phyloP scores from a whole-genome alignment of 164 flowering plant genomes.

The Saururus chinensis region DNA sequence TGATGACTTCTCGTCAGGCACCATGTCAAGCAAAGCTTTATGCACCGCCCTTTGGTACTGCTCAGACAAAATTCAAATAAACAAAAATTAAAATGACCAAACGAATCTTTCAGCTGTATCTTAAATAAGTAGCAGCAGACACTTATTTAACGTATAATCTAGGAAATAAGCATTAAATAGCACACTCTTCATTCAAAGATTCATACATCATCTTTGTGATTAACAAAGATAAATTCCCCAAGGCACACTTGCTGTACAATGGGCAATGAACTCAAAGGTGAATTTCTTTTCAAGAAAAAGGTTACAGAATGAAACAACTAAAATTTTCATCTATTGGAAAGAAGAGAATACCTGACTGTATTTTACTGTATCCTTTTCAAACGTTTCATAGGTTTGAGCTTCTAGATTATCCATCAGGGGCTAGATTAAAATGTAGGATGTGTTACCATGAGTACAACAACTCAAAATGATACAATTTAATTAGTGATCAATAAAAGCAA shows the following conservation, averaged over 20 bases:
- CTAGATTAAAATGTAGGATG: slow-evolving; percentile 30
- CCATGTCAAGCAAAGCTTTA: slow-evolving; percentile 81
- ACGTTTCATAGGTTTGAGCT: slow-evolving; percentile 98
- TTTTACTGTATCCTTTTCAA: slow-evolving; percentile 87
- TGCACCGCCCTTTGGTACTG: slow-evolving; percentile 84
- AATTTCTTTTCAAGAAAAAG: no score
- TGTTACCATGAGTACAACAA: neutral
- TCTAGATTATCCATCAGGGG: slow-evolving; percentile 99
- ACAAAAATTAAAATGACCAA: no score
- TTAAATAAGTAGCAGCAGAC: no score
- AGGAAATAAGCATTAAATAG: no score
- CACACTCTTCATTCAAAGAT: no score
- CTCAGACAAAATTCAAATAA: slow-evolving; percentile 5
- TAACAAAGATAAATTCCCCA: no score
- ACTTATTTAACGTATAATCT: no score
- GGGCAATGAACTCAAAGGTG: no score
- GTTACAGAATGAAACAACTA: neutral
- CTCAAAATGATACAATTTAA: neutral
- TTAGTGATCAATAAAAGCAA: neutral
- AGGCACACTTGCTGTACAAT: no score
- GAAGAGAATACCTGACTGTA: slow-evolving; percentile 59
- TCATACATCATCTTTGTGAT: no score
- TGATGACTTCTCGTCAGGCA: slow-evolving; percentile 67
- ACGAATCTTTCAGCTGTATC: no score
- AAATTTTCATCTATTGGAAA: neutral